phyloP scores from a whole-genome alignment of 345 rosid genomes.

The Raphanus raphanistrum region DNA sequence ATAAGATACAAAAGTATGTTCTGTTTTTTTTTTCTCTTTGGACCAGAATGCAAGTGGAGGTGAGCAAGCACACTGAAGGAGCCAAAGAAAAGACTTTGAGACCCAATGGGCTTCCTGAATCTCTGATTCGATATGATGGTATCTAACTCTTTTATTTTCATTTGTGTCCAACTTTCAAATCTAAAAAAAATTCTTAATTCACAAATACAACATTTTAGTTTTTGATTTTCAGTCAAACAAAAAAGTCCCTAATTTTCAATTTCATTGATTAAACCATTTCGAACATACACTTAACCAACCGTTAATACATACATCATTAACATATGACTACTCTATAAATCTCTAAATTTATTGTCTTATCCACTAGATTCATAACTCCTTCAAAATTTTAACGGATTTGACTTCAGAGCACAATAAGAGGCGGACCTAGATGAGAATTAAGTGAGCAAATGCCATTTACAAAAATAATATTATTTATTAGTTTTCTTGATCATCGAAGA shows the following conservation, averaged over 20 bases:
- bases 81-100: slow-evolving; percentile 73
- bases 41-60: slow-evolving; percentile 95
- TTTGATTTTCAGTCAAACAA: neutral
- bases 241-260: too few species aligned
- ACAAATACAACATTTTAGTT: neutral
- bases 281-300: neutral
- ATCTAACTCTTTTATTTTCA: neutral
- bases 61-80: slow-evolving; percentile 94
- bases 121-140: slow-evolving; percentile 95
- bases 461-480: too few species aligned
- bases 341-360: neutral
- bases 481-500: too few species aligned
- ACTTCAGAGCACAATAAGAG: too few species aligned
- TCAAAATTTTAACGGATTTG: neutral
- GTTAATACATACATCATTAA: neutral
- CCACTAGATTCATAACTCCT: neutral
- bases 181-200: neutral
- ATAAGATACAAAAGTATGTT: neutral
- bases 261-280: neutral
- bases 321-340: neutral
- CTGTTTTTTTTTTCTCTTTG: slow-evolving; percentile 22
- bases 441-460: too few species aligned
- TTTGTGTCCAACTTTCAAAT: neutral
- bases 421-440: too few species aligned
- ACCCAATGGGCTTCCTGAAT: slow-evolving; percentile 95